Conservation (phyloP, 768 basidiomycete species). For the Lactifluus echinatus region DNA sequence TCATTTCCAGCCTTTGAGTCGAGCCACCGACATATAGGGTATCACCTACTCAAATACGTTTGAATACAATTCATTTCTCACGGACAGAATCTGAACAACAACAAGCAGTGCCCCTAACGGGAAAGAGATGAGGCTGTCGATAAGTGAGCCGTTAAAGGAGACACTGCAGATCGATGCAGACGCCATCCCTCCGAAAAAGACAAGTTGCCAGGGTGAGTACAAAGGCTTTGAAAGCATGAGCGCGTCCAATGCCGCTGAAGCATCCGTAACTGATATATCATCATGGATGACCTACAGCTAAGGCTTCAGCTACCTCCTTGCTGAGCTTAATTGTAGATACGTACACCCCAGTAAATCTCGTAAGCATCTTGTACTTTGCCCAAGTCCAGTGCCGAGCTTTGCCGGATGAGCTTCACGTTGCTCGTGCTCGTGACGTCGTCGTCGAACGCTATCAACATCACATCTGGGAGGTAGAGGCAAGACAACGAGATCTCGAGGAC, state of each 20-base stretch:
- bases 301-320: not conserved
- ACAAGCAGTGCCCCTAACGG: conserved; percentile 74
- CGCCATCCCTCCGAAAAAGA: conserved; percentile 71
- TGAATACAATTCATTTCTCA: conserved; percentile 68
- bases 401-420: conserved; percentile 71
- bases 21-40: no score
- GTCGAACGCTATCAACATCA: conserved; percentile 76
- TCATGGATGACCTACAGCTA: conserved; percentile 72
- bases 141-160: conserved; percentile 66
- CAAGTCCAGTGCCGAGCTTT: conserved; percentile 62
- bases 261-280: conserved; percentile 63
- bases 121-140: conserved; percentile 64
- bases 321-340: conserved; percentile 10
- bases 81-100: conserved; percentile 59
- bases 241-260: conserved; percentile 56
- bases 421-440: conserved; percentile 73
- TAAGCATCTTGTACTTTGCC: conserved; percentile 68
- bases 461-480: conserved; percentile 68
- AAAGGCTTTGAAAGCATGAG: conserved; percentile 61
- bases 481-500: conserved; percentile 70
- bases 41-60: conserved; percentile 64
- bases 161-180: conserved; percentile 66
- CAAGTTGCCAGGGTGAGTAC: conserved; percentile 51
- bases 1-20: no score
- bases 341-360: conserved; percentile 63